These are phyloP conservation scores for Mucor ambiguus DNA, from an alignment of 371 early-diverging fungal species.

Conservation along the genomic window DNA sequence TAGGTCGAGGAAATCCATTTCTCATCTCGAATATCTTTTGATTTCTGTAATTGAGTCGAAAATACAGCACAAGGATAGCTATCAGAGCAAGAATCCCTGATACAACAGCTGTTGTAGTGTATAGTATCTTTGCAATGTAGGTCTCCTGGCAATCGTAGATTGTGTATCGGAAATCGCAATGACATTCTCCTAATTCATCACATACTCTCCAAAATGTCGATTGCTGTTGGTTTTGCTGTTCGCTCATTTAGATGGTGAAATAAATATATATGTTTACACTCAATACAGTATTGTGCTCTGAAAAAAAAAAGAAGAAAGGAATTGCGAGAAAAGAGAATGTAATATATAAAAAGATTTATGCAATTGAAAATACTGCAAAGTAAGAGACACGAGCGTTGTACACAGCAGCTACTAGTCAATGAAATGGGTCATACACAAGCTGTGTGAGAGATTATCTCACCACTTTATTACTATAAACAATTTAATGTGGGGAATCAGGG, in stretches of 20 bases:
- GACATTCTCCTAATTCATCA: slow-evolving; percentile 9
- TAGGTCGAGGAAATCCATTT: slow-evolving; percentile 20
- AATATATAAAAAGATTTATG: not conserved
- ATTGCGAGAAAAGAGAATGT: not conserved
- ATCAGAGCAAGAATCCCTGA: slow-evolving; percentile 7
- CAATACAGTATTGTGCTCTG: not conserved
- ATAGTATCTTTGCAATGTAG: not conserved
- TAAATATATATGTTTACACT: not conserved
- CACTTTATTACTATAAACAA: not conserved
- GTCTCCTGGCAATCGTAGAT: slow-evolving; percentile 17
- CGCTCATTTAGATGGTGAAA: not conserved
- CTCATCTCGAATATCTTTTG: slow-evolving; percentile 17
- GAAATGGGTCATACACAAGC: not conserved
- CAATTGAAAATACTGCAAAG: not conserved
- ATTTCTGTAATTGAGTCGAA: slow-evolving; percentile 11
- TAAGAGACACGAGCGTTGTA: not conserved
- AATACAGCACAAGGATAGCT: slow-evolving; percentile 1
- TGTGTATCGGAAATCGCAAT: slow-evolving; percentile 19
- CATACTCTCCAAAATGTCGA: slow-evolving; percentile 23
- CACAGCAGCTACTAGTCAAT: not conserved
- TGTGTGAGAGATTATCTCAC: not conserved
- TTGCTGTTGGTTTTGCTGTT: not conserved
- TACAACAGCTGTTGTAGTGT: slow-evolving; percentile 4
- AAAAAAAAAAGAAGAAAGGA: not conserved
- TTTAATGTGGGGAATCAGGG: not conserved